Conservation (phyloP, 2,329 filamentous ascomycete species). For the Penicillium digitatum region DNA sequence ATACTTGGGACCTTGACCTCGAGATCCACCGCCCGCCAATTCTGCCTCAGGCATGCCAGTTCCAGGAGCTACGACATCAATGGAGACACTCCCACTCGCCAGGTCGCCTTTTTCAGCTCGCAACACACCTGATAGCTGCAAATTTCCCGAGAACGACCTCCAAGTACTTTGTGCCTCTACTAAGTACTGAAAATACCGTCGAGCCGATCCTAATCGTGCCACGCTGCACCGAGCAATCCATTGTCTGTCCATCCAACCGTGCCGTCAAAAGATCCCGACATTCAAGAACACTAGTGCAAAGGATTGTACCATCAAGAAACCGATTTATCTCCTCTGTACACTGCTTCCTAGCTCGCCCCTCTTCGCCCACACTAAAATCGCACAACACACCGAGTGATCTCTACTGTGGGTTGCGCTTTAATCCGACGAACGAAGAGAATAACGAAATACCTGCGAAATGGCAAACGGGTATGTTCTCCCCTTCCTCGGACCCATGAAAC, state of each 20-base stretch:
- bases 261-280: not conserved
- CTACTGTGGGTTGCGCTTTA: not conserved
- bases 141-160: not conserved
- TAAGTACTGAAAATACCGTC: not conserved
- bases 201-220: not conserved
- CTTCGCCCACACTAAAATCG: not conserved
- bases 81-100: constrained; percentile 14
- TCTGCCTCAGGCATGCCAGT: constrained; percentile 22
- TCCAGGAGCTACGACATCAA: constrained; percentile 27
- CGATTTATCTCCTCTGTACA: not conserved
- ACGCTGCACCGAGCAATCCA: not conserved
- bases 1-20: not conserved
- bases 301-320: not conserved
- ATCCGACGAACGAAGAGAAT: not conserved
- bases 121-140: not conserved
- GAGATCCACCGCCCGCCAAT: constrained; percentile 15
- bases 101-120: constrained; percentile 1
- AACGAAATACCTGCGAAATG: constrained; percentile 31
- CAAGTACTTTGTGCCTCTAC: not conserved
- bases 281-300: not conserved
- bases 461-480: constrained; percentile 41
- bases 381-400: not conserved
- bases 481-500: not conserved
- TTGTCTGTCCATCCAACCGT: constrained; percentile 3
- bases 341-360: not conserved